Percentiles rank a stretch among this genome's conserved stretches.
Conservation (phyloP, 2,329 filamentous ascomycete species). For the Chaetomiaceae sp. region DNA sequence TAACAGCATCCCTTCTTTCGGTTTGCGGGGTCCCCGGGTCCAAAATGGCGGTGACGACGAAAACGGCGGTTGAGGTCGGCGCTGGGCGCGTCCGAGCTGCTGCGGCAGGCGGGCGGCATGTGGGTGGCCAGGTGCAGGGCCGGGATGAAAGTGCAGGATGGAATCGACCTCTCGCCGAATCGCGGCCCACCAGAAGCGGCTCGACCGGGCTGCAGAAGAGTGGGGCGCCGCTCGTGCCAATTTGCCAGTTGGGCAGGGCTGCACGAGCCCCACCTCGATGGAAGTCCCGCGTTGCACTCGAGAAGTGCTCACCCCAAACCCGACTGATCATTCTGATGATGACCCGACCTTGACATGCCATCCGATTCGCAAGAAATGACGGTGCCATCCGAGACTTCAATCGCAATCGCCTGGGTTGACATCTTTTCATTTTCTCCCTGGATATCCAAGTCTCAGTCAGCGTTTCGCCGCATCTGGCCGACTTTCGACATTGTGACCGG, state of each 20-base stretch:
- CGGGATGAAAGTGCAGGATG: neutral
- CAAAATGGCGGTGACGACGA: constrained; percentile 24
- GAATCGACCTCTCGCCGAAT: neutral
- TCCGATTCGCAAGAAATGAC: no score
- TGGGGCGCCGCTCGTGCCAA: neutral
- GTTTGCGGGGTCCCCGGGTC: constrained; percentile 7
- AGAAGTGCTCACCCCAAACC: no score
- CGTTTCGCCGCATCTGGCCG: no score
- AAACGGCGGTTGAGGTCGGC: constrained; percentile 5
- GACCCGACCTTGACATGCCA: no score
- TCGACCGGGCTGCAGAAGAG: constrained; percentile 8
- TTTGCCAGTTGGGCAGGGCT: constrained; percentile 9
- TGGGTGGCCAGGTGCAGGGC: neutral
- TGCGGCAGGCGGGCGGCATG: constrained; percentile 6
- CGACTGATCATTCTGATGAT: no score
- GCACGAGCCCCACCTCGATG: constrained; percentile 1
- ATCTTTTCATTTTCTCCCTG: no score
- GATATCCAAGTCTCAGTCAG: no score
- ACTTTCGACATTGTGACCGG: no score
- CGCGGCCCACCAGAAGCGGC: constrained; percentile 12
- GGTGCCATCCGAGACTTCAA: no score
- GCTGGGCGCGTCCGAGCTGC: constrained; percentile 1
- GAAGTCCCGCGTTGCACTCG: constrained; percentile 1
- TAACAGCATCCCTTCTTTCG: neutral
- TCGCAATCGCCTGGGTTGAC: no score